Evolutionary conservation across 495 filamentous ascomycete genomes (phyloP).

Genomic region (Tuber borchii): DNA sequence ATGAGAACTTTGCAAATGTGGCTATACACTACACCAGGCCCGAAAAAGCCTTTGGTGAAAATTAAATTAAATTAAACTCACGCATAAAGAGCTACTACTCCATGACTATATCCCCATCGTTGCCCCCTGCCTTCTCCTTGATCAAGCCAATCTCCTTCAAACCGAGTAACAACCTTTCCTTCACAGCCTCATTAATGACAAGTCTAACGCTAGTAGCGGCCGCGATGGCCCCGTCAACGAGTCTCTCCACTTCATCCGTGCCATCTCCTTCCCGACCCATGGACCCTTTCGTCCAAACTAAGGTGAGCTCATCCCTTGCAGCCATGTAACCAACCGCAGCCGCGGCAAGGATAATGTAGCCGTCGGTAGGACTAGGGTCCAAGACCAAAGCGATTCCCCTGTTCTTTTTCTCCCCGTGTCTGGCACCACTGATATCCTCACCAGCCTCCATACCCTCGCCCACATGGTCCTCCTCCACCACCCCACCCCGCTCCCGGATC

Average conservation of each 20-base stretch:
- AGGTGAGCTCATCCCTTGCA: conserved; percentile 80
- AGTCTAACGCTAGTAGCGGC: conserved; percentile 31
- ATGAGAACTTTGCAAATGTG: no score
- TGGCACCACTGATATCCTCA: conserved; percentile 6
- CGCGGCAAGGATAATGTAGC: conserved; percentile 62
- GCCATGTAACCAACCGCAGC: conserved; percentile 90
- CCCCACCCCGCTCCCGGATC: conserved; percentile 43
- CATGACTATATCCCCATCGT: background rate
- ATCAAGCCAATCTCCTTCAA: background rate
- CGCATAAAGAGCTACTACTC: background rate
- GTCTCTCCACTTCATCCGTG: conserved; percentile 47
- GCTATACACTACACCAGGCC: background rate
- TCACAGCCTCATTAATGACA: conserved; percentile 40
- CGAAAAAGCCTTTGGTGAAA: background rate
- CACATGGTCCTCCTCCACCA: conserved; percentile 1
- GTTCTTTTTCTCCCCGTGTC: conserved; percentile 31
- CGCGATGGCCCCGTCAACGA: conserved; percentile 46
- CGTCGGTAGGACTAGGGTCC: conserved; percentile 75
- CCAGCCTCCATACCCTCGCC: conserved; percentile 24
- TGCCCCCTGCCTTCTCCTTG: background rate
- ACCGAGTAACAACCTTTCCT: conserved; percentile 28
- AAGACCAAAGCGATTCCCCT: conserved; percentile 54
- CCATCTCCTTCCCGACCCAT: conserved; percentile 43
- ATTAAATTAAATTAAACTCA: background rate
- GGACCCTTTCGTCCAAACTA: conserved; percentile 86